Percentiles rank a stretch among this genome's conserved stretches.
Conservation (phyloP, 768 basidiomycete genomes). For the Amanita thiersii region DNA sequence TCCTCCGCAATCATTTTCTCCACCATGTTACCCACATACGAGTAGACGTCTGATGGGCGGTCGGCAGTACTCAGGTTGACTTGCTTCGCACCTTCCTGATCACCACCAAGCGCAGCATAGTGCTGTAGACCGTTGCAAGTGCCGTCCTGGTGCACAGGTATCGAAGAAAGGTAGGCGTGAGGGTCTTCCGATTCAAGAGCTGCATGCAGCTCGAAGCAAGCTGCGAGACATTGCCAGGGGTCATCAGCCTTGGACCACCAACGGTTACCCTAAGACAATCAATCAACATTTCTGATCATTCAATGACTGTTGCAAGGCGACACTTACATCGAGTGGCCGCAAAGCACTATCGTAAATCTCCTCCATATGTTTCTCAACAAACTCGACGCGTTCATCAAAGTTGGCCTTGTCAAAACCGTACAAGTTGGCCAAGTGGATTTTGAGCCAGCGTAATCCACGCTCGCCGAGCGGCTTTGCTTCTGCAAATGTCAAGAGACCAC, state of each 20-base stretch:
- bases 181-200: conserved; percentile 71
- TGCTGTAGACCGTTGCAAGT: conserved; percentile 99
- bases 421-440: conserved; percentile 90
- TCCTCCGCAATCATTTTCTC: conserved; percentile 58
- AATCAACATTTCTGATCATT: conserved; percentile 3
- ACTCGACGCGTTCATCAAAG: conserved; percentile 87
- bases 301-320: conserved; percentile 1
- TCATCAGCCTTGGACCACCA: conserved; percentile 96
- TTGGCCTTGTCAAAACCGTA: conserved; percentile 92
- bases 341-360: conserved; percentile 79
- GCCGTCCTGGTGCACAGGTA: conserved; percentile 98
- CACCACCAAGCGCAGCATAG: conserved; percentile 96
- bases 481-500: conserved; percentile 80
- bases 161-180: conserved; percentile 48
- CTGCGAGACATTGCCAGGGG: conserved; percentile 95
- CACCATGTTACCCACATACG: conserved; percentile 83
- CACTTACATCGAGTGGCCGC: conserved; percentile 64
- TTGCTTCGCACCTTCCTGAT: conserved; percentile 78
- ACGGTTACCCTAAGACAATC: conserved; percentile 43
- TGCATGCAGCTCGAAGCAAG: conserved; percentile 80
- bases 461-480: conserved; percentile 73
- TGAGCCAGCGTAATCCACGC: conserved; percentile 87
- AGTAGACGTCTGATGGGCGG: conserved; percentile 91
- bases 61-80: conserved; percentile 86
- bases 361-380: conserved; percentile 62